Conservation (phyloP, 495 filamentous ascomycete genomes). For the Aspergillus funiculosus region DNA sequence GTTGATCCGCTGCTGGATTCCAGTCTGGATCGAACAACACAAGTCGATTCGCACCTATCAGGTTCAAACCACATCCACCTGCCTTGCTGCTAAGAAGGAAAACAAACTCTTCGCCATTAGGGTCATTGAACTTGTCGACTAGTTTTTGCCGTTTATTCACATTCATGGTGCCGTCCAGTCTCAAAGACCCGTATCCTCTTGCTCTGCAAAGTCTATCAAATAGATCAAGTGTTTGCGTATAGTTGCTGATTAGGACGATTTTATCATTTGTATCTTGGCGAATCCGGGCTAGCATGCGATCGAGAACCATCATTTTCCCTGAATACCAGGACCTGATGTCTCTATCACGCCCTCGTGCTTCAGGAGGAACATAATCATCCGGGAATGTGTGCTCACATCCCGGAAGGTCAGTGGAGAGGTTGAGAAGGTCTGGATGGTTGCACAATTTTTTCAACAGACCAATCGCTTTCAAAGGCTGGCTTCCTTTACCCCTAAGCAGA, state of each 20-base stretch:
- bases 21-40: conserved; percentile 98
- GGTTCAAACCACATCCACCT: conserved; percentile 92
- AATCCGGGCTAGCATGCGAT: conserved; percentile 96
- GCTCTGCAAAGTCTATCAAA: conserved; percentile 87
- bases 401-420: conserved; percentile 76
- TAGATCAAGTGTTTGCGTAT: conserved; percentile 92
- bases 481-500: conserved; percentile 87
- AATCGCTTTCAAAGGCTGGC: conserved; percentile 94
- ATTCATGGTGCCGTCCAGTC: conserved; percentile 95
- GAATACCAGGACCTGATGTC: conserved; percentile 96
- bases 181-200: conserved; percentile 75
- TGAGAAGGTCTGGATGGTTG: conserved; percentile 94
- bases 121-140: conserved; percentile 97
- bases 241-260: conserved; percentile 98
- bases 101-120: conserved; percentile 82
- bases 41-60: conserved; percentile 94
- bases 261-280: conserved; percentile 97
- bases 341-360: conserved; percentile 79
- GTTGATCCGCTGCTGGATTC: conserved; percentile 98
- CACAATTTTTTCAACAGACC: conserved; percentile 96
- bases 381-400: conserved; percentile 81
- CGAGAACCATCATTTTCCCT: conserved; percentile 96
- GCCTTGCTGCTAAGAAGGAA: conserved; percentile 96
- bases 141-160: conserved; percentile 95
- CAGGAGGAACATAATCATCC: conserved; percentile 82